Base-by-base conservation (phyloP, 2,329 filamentous ascomycete species). In the Fusarium equiseti region DNA sequence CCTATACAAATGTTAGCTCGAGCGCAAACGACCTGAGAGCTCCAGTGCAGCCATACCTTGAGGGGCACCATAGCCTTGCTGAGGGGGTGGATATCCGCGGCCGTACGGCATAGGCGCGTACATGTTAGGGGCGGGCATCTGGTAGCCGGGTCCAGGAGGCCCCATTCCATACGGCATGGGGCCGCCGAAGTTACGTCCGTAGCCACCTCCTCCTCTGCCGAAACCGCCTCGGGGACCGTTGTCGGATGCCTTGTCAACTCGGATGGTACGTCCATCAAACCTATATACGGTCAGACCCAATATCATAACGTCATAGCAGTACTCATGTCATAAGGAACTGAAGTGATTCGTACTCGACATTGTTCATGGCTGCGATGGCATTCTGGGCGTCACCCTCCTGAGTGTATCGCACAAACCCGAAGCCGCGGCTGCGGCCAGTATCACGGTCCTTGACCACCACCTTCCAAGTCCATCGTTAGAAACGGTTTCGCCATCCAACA, bases 371-470 rank as follows among this genome's bases (percentile, higher is more conserved):
- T 48, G 85, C 81, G 80, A 95, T 95, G 45, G 93, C 93, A 73
- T 87, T 87, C 77, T 94, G 90, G 68, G 93, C 93, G 81, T 95
- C 92, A 48, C 85, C 83, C 72, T 95, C 93, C 72, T 90, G 89
- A 54, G 89, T 84, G 83, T 95, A 99, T 76, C 95, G 92, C 71
- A 99, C 95, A 81, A 98, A 98, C 50, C 96, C 96, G 81, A 98
- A 99, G 66, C 96, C 96, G 81, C 96, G 93, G 87, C 95, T 98
- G 81, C 95, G 94, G 77, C 94, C 93, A 78, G 95, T 98, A 80
- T 98, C 95, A 78, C 95, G 93, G 82, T 99, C 95, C 85, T 97
- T 98, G 77, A 98, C 95, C 74, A 99, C 95, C 70, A 97, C 93
- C 95, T 98, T 52, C 49, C 53, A 62, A 40, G 38, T 59, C 48